A percentile compares a stretch with the other conserved stretches of the same genome.
phyloP scores from a whole-genome alignment of 106 monocot genomes.

The Agapanthus africanus region DNA sequence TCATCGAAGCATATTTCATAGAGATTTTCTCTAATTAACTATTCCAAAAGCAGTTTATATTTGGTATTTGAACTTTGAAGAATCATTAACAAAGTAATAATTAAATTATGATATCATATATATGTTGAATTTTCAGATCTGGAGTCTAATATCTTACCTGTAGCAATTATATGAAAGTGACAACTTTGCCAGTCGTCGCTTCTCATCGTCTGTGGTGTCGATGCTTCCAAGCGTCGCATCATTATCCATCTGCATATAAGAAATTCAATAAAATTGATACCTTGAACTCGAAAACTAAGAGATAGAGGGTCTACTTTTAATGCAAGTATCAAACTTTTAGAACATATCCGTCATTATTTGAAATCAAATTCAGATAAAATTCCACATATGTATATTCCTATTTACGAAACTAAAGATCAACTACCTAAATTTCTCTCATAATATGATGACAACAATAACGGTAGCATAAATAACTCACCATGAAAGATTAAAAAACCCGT shows the following conservation, averaged over 20 bases:
- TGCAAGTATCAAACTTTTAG: not conserved
- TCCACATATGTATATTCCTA: not conserved
- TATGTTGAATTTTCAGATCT: no score
- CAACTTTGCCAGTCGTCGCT: no score
- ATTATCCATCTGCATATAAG: slow-evolving; percentile 75
- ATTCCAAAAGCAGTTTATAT: no score
- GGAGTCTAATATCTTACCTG: no score
- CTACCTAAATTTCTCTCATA: not conserved
- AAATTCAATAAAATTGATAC: not conserved
- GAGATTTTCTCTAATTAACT: no score
- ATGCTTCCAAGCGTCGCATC: slow-evolving; percentile 44
- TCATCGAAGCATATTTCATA: no score
- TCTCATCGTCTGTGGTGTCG: no score
- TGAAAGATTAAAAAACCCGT: slow-evolving; percentile 91
- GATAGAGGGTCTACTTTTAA: not conserved
- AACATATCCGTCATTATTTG: not conserved
- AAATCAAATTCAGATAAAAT: not conserved
- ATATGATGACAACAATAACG: not conserved
- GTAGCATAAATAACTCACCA: slow-evolving; percentile 44
- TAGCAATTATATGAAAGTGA: no score
- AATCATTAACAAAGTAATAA: no score
- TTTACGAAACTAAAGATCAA: not conserved
- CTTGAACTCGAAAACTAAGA: not conserved
- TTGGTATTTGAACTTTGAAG: no score
- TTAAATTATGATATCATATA: no score